Percentiles rank a stretch among this genome's conserved stretches.
Conservation (phyloP, 208 protist species). For the Phytomonas francai region DNA sequence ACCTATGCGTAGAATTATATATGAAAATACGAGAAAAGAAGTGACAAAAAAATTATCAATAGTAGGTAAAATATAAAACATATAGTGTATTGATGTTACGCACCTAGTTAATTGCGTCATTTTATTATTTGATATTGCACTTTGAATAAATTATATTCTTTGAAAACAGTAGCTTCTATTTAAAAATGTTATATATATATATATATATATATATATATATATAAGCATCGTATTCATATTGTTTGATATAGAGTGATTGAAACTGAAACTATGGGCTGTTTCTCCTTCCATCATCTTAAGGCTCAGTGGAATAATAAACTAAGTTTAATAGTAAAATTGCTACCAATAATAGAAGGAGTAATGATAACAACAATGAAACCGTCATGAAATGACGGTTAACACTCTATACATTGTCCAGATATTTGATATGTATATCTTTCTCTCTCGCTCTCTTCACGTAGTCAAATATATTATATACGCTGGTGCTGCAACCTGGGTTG, state of each 20-base stretch:
- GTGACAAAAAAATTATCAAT: not conserved
- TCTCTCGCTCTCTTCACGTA: slow-evolving; percentile 1
- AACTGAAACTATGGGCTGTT: not conserved
- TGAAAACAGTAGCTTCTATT: too few relatives aligned
- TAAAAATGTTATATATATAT: too few relatives aligned
- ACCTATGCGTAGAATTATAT: not conserved
- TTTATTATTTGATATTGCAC: not conserved
- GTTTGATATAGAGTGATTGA: not conserved
- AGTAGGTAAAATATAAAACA: not conserved
- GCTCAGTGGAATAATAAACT: not conserved
- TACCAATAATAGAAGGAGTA: not conserved
- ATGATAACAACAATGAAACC: not conserved
- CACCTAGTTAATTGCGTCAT: not conserved
- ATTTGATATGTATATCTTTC: not conserved
- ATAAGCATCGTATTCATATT: too few relatives aligned
- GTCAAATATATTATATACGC: not conserved
- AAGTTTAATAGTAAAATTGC: not conserved
- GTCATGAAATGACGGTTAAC: not conserved
- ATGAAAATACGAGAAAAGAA: not conserved
- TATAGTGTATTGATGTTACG: not conserved
- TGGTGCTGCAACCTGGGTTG: not conserved
- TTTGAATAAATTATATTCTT: too few relatives aligned
- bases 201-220: too few relatives aligned
- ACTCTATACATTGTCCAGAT: slow-evolving; percentile 2
- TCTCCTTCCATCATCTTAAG: not conserved